A percentile compares a stretch with the other conserved stretches of the same genome.
Evolutionary conservation across 345 rosid genomes (phyloP).

Genomic region (Citrus glauca): DNA sequence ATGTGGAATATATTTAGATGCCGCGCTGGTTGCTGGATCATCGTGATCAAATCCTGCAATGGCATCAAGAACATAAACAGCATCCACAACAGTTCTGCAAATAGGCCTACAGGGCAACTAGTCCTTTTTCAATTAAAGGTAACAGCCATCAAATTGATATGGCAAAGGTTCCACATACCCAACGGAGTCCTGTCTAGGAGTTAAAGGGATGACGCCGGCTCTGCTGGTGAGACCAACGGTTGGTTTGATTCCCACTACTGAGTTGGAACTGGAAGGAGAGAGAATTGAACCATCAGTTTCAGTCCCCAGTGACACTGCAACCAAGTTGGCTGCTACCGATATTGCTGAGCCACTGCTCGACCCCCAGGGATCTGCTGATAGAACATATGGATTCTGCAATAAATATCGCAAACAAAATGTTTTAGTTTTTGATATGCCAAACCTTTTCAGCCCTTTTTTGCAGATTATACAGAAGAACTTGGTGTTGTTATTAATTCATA

Average conservation of each 20-base stretch:
- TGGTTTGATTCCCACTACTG: constrained; percentile 29
- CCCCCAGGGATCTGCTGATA: constrained; percentile 15
- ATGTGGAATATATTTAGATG: constrained; percentile 38
- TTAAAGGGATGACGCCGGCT: constrained; percentile 62
- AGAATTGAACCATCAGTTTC: constrained; percentile 26
- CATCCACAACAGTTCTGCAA: constrained; percentile 56
- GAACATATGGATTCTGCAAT: constrained; percentile 18
- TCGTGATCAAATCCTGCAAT: constrained; percentile 47
- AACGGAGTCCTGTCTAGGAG: constrained; percentile 57
- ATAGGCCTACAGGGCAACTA: constrained; percentile 36
- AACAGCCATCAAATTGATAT: not conserved
- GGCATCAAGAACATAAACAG: constrained; percentile 58
- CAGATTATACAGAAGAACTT: not conserved
- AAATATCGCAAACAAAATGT: not conserved
- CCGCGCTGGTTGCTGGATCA: constrained; percentile 44
- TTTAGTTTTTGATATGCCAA: no score
- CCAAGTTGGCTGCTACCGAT: constrained; percentile 31
- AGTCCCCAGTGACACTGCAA: constrained; percentile 21
- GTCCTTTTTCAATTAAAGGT: not conserved
- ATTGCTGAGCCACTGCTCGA: constrained; percentile 26
- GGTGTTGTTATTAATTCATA: not conserved
- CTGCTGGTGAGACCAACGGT: constrained; percentile 57
- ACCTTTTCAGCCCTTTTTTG: not conserved
- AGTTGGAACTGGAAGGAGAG: constrained; percentile 22
- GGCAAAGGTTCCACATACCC: constrained; percentile 34